Base-by-base conservation (phyloP, 2,329 filamentous ascomycete species). In the Bipolaris victoriae region DNA sequence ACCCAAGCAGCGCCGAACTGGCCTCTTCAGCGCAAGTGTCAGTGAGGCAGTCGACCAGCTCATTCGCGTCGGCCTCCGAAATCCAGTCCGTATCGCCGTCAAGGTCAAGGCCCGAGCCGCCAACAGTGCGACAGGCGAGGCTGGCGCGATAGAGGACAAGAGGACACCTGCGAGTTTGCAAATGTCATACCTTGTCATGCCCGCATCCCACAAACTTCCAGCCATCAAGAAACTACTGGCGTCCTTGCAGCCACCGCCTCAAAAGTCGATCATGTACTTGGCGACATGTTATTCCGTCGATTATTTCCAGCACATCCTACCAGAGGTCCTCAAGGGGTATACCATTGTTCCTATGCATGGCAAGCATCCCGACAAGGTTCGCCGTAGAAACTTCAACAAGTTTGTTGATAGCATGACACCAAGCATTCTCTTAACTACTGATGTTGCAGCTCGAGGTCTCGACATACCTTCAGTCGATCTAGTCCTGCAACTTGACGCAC, bases 281-380 rank as follows among this genome's bases (percentile, higher is more conserved):
- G 96, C 93, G 0, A 97, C 94, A 2, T 97, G 95, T 74, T 93
- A 92, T 31, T 90, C 91, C 0, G 95, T 99, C 58, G 94, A 98
- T 76, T 98, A 98, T 78, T 96, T 96, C 74, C 88, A 93, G 58
- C 85, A 92, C 65, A 81, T 96, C 5, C 81, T 99, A 1, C 90
- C 91, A 0, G 77, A 83, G 2, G 78, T 97, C 5, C 79, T 99
- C 0, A 89, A 90, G 1, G 69, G 83, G 1, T 91, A 91, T 68
- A 80, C 85, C 0, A 79, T 97, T 3, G 84, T 97, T 7, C 90
- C 93, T 0, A 81, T 99, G 0, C 95, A 99, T 70, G 95, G 95
- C 35, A 97, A 98, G 75, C 91, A 97, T 63, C 89, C 91, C 2
- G 87, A 92, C 4, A 92, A 92, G 66, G 91, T 96, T 7, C 89